Conservation (phyloP, 202 grass and related monocot genomes). For the Musa balbisiana region DNA sequence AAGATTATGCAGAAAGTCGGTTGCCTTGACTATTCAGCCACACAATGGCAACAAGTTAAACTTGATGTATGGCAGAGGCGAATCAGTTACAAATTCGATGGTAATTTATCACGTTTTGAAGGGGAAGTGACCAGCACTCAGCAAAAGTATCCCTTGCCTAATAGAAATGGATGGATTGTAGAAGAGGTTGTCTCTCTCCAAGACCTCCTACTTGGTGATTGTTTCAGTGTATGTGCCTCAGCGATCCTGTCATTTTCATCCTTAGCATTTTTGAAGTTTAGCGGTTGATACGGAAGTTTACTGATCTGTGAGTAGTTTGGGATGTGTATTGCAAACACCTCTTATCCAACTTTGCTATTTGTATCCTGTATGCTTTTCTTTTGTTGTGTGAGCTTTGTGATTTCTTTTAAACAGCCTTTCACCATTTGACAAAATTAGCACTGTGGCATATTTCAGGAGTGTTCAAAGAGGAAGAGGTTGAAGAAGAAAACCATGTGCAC, state of each 20-base stretch:
- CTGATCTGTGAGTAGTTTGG: background rate
- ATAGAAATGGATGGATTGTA: slow-evolving; percentile 47
- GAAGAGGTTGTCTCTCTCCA: slow-evolving; percentile 54
- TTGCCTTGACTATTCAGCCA: slow-evolving; percentile 45
- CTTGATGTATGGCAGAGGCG: slow-evolving; percentile 44
- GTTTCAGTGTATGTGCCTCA: slow-evolving; percentile 40
- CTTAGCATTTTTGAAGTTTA: slow-evolving; percentile 8
- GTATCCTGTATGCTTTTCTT: background rate
- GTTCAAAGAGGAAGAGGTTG: no score
- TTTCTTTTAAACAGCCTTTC: background rate
- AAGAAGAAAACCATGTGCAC: no score
- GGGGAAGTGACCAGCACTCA: slow-evolving; percentile 52
- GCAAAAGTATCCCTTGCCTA: slow-evolving; percentile 44
- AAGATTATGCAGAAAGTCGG: slow-evolving; percentile 63
- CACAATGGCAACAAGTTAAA: slow-evolving; percentile 48
- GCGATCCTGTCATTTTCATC: background rate
- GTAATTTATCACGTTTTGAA: slow-evolving; percentile 40
- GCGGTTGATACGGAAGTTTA: background rate
- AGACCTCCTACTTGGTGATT: slow-evolving; percentile 45
- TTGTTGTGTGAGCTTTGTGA: background rate
- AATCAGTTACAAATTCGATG: slow-evolving; percentile 48
- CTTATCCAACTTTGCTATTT: background rate
- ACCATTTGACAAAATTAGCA: background rate
- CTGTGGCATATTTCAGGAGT: no score
- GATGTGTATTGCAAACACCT: background rate